Conservation (phyloP, 148 eudicot genomes). For the Dysphania ambrosioides region DNA sequence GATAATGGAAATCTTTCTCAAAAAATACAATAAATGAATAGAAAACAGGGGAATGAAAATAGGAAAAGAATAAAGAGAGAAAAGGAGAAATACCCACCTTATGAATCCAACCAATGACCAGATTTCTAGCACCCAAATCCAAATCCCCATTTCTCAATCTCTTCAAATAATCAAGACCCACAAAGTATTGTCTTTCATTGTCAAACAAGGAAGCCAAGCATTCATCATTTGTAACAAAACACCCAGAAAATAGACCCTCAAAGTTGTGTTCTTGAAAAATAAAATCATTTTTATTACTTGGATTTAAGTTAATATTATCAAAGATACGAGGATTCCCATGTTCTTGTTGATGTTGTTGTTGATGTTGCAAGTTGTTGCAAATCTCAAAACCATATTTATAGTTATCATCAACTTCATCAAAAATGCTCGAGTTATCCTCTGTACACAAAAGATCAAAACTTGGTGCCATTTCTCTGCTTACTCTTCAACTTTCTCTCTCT, state of each 20-base stretch:
- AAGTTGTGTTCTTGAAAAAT: conserved; percentile 29
- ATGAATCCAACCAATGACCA: conserved; percentile 68
- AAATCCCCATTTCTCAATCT: conserved; percentile 56
- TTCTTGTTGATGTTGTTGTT: conserved; percentile 24
- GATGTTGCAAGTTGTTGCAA: conserved; percentile 25
- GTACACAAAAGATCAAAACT: conserved; percentile 68
- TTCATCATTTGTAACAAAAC: conserved; percentile 41
- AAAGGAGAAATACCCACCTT: conserved; percentile 42
- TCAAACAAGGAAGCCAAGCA: conserved; percentile 42
- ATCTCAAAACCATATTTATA: conserved; percentile 31
- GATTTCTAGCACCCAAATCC: conserved; percentile 55
- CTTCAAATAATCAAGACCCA: conserved; percentile 46
- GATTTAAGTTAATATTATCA: background rate
- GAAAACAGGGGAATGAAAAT: no score
- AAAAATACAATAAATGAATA: no score
- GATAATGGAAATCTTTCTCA: background rate
- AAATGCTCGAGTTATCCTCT: conserved; percentile 47
- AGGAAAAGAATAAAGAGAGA: background rate
- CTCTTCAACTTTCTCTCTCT: conserved; percentile 5
- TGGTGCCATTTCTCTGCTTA: conserved; percentile 43
- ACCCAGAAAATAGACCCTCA: conserved; percentile 23
- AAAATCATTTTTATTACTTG: background rate
- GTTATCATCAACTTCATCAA: conserved; percentile 40
- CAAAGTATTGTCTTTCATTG: conserved; percentile 47
- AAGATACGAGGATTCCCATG: conserved; percentile 16